Evolutionary conservation across 2,329 filamentous ascomycete genomes (phyloP), one percentile per base, ranked within the genome.

Genomic region (Cytospora chrysosperma): DNA sequence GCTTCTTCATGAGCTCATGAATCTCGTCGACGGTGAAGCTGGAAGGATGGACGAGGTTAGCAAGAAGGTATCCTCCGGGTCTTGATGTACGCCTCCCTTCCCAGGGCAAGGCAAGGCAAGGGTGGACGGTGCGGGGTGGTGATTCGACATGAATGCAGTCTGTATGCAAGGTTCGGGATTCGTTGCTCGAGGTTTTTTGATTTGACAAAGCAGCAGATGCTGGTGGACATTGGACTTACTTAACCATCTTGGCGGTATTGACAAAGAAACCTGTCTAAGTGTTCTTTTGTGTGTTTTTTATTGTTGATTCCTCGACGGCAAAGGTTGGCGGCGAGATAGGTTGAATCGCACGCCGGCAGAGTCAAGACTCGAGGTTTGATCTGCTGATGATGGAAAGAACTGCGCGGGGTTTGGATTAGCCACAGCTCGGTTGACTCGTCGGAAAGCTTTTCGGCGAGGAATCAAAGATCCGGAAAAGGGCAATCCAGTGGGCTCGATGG

Each of bases 1-100:
- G 88, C 82, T 89, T 88, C 87, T 92, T 89, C 90, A 91, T 91
- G 78, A 91, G 75, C 61, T 37, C 56, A 59, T 89, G 88, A 80
- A 93, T 91, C 88, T 92, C 93, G 80, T 98, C 94, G 83, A 97
- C 89, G 77, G 95, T 98, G 89, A 98, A 98, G 89, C 93, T 97
- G 77, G 78, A 72, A 68, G 69, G 68, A 69, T 71, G 69, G 66
- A 70, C 71, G 74, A 70, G 73, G 79, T 90, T 79, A 89, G 84
- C 75, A 74, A 62, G 63, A 58, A 67, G 66, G 58, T 56, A 67
- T 70, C 69, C 62, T 67, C 65, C 70, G 68, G 68, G 67, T 24
- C 37, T 65, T 56, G 61, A 54, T 52, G 67, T 73, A 79, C 52
- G 27, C 1, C n/a, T 49, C 4, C 37, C 19, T 28, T 30, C 50